Evolutionary conservation across 768 basidiomycete genomes (phyloP).

Genomic region (Hygrophoropsis aurantiaca): DNA sequence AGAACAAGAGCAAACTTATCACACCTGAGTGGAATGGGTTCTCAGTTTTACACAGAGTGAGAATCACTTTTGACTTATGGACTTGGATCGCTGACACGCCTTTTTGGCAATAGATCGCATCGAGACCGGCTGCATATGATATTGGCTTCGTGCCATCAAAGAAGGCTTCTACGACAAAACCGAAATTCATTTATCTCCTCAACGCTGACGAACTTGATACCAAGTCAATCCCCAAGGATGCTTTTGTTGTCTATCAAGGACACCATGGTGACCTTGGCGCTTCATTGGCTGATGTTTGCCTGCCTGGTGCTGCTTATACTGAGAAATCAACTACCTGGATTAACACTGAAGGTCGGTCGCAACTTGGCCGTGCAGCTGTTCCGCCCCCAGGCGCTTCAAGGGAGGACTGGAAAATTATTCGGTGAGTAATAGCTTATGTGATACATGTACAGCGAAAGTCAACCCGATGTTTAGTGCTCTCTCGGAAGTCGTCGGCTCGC

Average conservation of each 20-base stretch:
- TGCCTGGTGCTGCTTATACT: constrained; percentile 92
- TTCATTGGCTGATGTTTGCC: constrained; percentile 93
- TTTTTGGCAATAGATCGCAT: constrained; percentile 62
- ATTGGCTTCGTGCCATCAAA: constrained; percentile 89
- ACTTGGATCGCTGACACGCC: constrained; percentile 1
- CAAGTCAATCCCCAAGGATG: constrained; percentile 81
- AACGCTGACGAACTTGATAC: constrained; percentile 95
- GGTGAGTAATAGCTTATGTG: constrained; percentile 44
- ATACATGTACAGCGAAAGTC: too few species aligned
- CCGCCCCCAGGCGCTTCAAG: constrained; percentile 91
- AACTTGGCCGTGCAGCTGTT: constrained; percentile 89
- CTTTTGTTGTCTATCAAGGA: constrained; percentile 98
- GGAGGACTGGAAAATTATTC: constrained; percentile 97
- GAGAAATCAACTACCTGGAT: constrained; percentile 92
- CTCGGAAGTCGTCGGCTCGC: constrained; percentile 78
- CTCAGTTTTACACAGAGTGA: constrained; percentile 86
- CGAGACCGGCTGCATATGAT: constrained; percentile 92
- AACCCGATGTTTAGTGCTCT: constrained; percentile 74
- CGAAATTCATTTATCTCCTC: constrained; percentile 96
- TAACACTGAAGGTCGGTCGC: constrained; percentile 93
- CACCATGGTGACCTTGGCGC: constrained; percentile 98
- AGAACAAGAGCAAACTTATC: constrained; percentile 71
- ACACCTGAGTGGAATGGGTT: constrained; percentile 96
- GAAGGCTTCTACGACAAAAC: constrained; percentile 67
- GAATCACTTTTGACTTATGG: constrained; percentile 24